phyloP scores from a whole-genome alignment of 768 basidiomycete species.

The Boletus coccyginus region DNA sequence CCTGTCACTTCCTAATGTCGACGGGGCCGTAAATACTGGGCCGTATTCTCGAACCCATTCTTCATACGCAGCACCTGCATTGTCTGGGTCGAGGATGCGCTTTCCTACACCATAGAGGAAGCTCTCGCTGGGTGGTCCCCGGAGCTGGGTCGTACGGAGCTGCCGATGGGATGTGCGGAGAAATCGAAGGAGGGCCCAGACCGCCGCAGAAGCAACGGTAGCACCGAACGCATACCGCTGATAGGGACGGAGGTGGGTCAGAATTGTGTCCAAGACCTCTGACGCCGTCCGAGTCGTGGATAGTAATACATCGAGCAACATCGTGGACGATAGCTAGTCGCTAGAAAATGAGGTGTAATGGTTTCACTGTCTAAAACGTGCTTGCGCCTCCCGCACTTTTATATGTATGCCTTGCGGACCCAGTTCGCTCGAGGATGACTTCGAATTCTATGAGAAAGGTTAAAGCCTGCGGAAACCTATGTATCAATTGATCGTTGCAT shows the following conservation, averaged over 20 bases:
- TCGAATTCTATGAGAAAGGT: too few species aligned
- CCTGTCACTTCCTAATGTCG: background rate
- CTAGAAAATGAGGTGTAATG: background rate
- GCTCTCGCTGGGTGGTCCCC: slow-evolving; percentile 12
- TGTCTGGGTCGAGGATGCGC: background rate
- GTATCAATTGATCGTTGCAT: too few species aligned
- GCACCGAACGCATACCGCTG: background rate
- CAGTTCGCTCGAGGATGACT: too few species aligned
- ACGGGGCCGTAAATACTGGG: slow-evolving; percentile 7
- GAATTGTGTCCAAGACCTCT: background rate
- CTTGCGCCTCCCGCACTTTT: too few species aligned
- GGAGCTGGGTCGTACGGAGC: background rate
- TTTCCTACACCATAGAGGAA: slow-evolving; percentile 14
- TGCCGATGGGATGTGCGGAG: slow-evolving; percentile 30
- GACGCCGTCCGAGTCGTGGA: background rate
- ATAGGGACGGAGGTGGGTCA: background rate
- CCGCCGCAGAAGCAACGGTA: background rate
- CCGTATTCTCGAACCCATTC: slow-evolving; percentile 18
- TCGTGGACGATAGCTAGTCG: background rate
- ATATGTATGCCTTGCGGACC: too few species aligned
- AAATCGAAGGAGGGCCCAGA: slow-evolving; percentile 12
- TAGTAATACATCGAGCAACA: background rate
- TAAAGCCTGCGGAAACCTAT: too few species aligned
- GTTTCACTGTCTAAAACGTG: too few species aligned
- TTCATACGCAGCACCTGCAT: slow-evolving; percentile 11